Base-by-base conservation (phyloP, 257 asterid species). In the Penstemon eatonii region DNA sequence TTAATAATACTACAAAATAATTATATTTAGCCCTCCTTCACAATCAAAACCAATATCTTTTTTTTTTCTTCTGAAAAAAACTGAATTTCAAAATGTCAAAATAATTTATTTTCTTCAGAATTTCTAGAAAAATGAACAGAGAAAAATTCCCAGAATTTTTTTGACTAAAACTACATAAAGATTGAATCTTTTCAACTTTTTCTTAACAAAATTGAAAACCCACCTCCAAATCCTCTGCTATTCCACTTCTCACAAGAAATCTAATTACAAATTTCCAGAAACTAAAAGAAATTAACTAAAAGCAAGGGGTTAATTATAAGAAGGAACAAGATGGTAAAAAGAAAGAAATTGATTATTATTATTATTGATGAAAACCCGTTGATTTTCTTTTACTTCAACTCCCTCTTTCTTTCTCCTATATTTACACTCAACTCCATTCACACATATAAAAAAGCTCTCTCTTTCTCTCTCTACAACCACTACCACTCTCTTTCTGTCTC, bases 391-490 rank as follows among this genome's bases (percentile, higher is more conserved):
- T 60, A 49, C 74, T 75, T 59, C 61, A 79, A 74, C 33, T 39
- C 69, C 69, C 56, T 69, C 65, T 66, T 67, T 50, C 61, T 67
- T 38, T 73, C 79, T 63, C 60, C 67, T 41, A 63, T 68, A n/a
- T 57, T 74, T 76, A 66, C 68, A 73, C 86, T 73, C 76, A 63
- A 68, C 72, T 68, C 82, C 76, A 58, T 78, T 70, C 83, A 80
- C 85, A 71, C 75, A 70, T 59, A 76, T 41, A 71, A 50, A 65
- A 71, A 50, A 65, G 44, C 61, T 18, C 62, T 4, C 64, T 49
- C 51, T 71, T 62, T 65, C 56, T 53, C 66, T 75, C 74, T 18
- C 77, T 43, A 42, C 44, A 18, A 45, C 45, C 8, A 36, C 8
- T 8, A 13, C 3, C 13, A 4, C 6, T 13, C 52, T 7, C 11